These are phyloP conservation scores for Spiromastix sp. DNA, from an alignment of 2,329 filamentous ascomycete genomes.

Conservation along the genomic window DNA sequence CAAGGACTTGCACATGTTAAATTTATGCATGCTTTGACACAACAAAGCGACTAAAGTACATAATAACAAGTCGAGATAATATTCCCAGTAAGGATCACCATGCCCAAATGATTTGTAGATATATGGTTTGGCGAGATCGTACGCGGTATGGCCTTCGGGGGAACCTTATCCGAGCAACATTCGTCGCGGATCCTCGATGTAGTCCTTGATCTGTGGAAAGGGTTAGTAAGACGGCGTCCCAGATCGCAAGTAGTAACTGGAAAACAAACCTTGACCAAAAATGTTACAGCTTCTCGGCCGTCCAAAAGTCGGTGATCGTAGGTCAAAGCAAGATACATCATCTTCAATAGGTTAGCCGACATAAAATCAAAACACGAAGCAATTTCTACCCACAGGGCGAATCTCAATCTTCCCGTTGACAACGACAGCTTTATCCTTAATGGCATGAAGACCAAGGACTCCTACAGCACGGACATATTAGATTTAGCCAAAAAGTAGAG, in stretches of 20 bases:
- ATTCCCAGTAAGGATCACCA: too few species aligned
- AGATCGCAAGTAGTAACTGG: background rate
- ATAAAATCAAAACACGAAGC: background rate
- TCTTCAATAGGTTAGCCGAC: constrained; percentile 34
- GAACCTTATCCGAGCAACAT: constrained; percentile 66
- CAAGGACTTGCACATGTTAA: too few species aligned
- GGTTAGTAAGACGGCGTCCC: constrained; percentile 6
- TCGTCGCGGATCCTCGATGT: constrained; percentile 85
- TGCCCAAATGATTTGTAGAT: too few species aligned
- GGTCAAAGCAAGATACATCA: constrained; percentile 98
- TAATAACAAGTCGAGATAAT: too few species aligned
- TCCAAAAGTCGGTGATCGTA: constrained; percentile 96
- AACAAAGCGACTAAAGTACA: too few species aligned
- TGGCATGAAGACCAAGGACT: constrained; percentile 86
- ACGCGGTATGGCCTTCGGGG: too few species aligned
- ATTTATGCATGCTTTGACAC: too few species aligned
- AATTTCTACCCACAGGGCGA: constrained; percentile 50
- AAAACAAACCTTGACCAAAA: constrained; percentile 64
- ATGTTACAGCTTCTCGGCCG: constrained; percentile 89
- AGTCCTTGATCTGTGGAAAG: constrained; percentile 63
- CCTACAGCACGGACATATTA: constrained; percentile 29
- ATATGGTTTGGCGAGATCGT: too few species aligned
- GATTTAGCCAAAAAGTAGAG: background rate
- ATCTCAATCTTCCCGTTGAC: constrained; percentile 92
- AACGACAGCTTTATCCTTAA: constrained; percentile 85